Evolutionary conservation across 805 yeast species (phyloP), one percentile per base, ranked within the genome.

Genomic region (Wickerhamomyces xylosicus): DNA sequence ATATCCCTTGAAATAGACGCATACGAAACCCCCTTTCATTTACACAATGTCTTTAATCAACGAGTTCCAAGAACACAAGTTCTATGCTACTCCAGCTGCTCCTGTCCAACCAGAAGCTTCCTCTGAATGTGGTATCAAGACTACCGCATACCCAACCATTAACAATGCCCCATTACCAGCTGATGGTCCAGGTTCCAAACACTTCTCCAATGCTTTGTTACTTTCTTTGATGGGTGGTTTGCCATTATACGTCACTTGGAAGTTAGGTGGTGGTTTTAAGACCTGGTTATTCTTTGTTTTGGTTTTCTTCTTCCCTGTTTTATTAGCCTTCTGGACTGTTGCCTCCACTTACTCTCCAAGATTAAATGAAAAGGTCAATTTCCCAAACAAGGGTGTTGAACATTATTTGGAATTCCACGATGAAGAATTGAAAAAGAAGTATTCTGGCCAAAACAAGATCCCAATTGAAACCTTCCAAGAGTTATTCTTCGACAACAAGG

Each of bases 391-490:
- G 46, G 90, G 90, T 37, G 77, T 86, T 47, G 83, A 82, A 54
- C 70, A 76, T 61, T 86, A 87, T 62, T 66, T 86, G 50, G 85
- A 81, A 50, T 86, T 80, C 72, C 90, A 85, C 61, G 82, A 82
- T 47, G 76, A 72, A 3, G 83, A 69, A 48, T 67, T 82, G 45
- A 75, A 75, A 50, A 65, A 67, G 34, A 79, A 80, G 63, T 85
- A 85, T 66, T 63, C 64, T 37, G 95, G 95, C 44, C 57, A 66
- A 50, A 66, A 69, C 55, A 86, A 87, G 66, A 83, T 86, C 53
- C 95, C 96, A 51, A 80, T 83, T 77, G 95, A 85, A 63, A 84
- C 94, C 14, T 86, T 87, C 79, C 89, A 82, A 56, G 92, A 86
- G 63, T 71, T 84, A 50, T 87, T 75, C 63, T 86, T 86, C 58